phyloP scores from a whole-genome alignment of 2,329 filamentous ascomycete genomes.

The Cordyceps pruinosa region DNA sequence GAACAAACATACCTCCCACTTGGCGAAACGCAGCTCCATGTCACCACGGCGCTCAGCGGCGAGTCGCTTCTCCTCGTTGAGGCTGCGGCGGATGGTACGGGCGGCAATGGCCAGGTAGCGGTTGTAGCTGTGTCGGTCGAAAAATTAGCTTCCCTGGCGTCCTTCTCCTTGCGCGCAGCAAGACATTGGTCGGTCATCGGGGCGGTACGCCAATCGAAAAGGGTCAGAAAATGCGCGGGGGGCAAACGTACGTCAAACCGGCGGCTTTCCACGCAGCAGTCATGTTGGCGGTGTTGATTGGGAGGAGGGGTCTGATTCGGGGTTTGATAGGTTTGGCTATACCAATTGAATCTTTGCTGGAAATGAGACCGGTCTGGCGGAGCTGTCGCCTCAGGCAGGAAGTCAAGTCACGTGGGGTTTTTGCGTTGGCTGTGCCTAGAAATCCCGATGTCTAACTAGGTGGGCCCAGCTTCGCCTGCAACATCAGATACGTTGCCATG shows the following conservation, averaged over 20 bases:
- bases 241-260: slow-evolving; percentile 75
- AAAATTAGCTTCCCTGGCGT: slow-evolving; percentile 29
- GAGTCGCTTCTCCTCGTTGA: slow-evolving; percentile 92
- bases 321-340: slow-evolving; percentile 28
- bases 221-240: slow-evolving; percentile 1
- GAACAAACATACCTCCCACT: slow-evolving; percentile 73
- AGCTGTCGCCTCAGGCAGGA: slow-evolving; percentile 26
- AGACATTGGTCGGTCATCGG: slow-evolving; percentile 20
- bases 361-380: slow-evolving; percentile 23
- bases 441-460: not conserved
- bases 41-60: slow-evolving; percentile 82
- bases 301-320: not conserved
- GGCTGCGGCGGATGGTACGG: slow-evolving; percentile 88
- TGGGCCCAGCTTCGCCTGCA: not conserved
- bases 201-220: slow-evolving; percentile 7
- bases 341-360: slow-evolving; percentile 27
- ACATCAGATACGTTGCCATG: too few species aligned
- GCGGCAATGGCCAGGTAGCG: slow-evolving; percentile 95
- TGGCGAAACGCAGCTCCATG: slow-evolving; percentile 82
- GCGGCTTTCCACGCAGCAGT: slow-evolving; percentile 97
- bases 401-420: slow-evolving; percentile 16
- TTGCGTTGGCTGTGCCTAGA: not conserved
- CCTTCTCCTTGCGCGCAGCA: slow-evolving; percentile 1
- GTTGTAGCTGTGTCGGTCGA: slow-evolving; percentile 76
- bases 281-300: slow-evolving; percentile 61